Conservation (phyloP, 495 filamentous ascomycete genomes). For the Penicillium coffeae region DNA sequence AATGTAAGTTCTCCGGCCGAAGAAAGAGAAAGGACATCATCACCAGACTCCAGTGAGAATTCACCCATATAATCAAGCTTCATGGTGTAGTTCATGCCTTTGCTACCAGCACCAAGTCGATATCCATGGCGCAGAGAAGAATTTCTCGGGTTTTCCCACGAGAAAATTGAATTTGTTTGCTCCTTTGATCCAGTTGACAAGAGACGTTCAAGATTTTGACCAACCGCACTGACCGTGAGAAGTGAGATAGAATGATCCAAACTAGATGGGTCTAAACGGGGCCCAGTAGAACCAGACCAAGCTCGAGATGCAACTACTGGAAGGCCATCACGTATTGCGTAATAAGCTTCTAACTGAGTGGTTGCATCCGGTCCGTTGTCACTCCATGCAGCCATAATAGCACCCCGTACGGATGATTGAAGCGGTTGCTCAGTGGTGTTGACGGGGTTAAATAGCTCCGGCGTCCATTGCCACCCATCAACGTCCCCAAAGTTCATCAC, state of each 20-base stretch:
- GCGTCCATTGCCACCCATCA: constrained; percentile 48
- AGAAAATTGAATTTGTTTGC: background rate
- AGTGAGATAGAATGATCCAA: constrained; percentile 28
- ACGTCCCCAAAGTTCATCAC: constrained; percentile 44
- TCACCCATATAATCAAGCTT: constrained; percentile 32
- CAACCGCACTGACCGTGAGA: constrained; percentile 37
- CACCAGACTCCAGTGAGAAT: constrained; percentile 37
- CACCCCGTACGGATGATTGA: constrained; percentile 39
- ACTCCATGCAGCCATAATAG: constrained; percentile 54
- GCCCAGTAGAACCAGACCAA: constrained; percentile 42
- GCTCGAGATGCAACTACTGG: constrained; percentile 44
- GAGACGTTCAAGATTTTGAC: constrained; percentile 48
- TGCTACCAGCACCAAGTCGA: constrained; percentile 39
- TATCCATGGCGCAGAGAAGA: background rate
- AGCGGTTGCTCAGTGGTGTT: constrained; percentile 34
- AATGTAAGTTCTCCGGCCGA: constrained; percentile 35
- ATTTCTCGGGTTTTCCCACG: constrained; percentile 5
- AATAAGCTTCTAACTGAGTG: constrained; percentile 53
- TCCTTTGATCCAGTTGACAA: constrained; percentile 7
- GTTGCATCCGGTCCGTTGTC: constrained; percentile 55
- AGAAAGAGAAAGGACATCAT: constrained; percentile 31
- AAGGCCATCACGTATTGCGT: constrained; percentile 49
- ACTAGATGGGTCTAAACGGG: constrained; percentile 19
- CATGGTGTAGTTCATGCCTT: constrained; percentile 52
- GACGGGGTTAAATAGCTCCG: constrained; percentile 43